Evolutionary conservation across 129 eudicot species (phyloP).

Genomic region (Lonicera japonica): DNA sequence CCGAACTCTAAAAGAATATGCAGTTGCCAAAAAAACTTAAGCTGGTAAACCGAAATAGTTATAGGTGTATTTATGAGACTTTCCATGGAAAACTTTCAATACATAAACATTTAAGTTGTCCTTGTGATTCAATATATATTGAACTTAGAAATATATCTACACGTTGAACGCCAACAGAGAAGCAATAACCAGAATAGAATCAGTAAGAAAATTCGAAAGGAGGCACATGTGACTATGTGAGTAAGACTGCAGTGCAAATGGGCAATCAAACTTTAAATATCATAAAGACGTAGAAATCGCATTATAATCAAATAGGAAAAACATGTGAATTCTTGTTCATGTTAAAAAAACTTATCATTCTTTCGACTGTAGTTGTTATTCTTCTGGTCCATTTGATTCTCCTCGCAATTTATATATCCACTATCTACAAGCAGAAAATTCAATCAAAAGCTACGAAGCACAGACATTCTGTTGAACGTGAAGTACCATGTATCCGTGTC

Average conservation of each 20-base stretch:
- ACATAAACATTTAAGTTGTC: not conserved
- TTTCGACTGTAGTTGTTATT: not conserved
- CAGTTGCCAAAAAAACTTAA: not conserved
- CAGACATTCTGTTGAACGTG: too few species aligned
- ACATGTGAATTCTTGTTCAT: not conserved
- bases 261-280: not conserved
- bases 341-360: not conserved
- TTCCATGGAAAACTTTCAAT: not conserved
- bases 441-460: too few species aligned
- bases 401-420: not conserved
- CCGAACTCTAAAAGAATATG: not conserved
- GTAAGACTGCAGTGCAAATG: not conserved
- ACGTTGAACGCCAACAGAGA: too few species aligned
- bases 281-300: not conserved
- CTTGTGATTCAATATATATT: not conserved
- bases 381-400: not conserved
- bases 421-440: not conserved
- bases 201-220: too few species aligned
- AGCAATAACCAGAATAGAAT: too few species aligned
- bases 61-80: not conserved
- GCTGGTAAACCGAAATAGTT: not conserved
- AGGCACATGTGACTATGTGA: too few species aligned
- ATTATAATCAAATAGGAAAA: not conserved
- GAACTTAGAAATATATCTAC: too few species aligned
- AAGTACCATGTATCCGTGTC: too few species aligned